Base-by-base conservation (phyloP, 2,329 filamentous ascomycete genomes). In the Colletotrichum falcatum region DNA sequence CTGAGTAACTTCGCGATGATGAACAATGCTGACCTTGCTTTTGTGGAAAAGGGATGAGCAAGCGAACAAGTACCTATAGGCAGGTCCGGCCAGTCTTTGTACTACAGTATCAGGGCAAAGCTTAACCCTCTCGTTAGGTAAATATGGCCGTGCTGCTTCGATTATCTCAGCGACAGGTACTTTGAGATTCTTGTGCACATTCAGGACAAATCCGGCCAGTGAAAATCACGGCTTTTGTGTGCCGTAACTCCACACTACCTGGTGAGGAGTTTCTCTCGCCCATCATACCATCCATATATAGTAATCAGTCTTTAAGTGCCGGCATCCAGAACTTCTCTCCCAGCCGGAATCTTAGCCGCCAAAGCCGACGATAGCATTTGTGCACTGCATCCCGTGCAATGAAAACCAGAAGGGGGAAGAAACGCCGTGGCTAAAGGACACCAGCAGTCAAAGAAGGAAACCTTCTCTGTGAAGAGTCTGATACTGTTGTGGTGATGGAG, bases 31-130 rank as follows among this genome's bases (percentile, higher is more conserved):
- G 12, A 28, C 8, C n/a, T 28, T n/a, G 12, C 2, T 11, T 28
- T n/a, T 7, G 26, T n/a, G 30, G 62, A 23, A 37, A 65, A 51
- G 53, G 18, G 4, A 18, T 33, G 33, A 33, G 20, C 28, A 26
- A 30, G 28, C 5, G 28, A 14, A 20, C 12, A 12, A 16, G 51
- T n/a, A n/a, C 23, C 20, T 23, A 3, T 7, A 9, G 26, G 49
- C 23, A 46, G 49, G 51, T 46, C 12, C n/a, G 56, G n/a, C 42
- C 30, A 48, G 54, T 35, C 30, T 51, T 70, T 44, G 66, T 37
- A 33, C 33, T 33, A 33, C 33, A 9, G 33, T 33, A 33, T 33
- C 33, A 33, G n/a, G 33, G 3, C 33, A 4, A 33, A 33, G 3
- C 9, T 33, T 33, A 33, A 9, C 33, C 3, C 33, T 9, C 33